Conservation (phyloP, 345 rosid genomes). For the Hevea brasiliensis region DNA sequence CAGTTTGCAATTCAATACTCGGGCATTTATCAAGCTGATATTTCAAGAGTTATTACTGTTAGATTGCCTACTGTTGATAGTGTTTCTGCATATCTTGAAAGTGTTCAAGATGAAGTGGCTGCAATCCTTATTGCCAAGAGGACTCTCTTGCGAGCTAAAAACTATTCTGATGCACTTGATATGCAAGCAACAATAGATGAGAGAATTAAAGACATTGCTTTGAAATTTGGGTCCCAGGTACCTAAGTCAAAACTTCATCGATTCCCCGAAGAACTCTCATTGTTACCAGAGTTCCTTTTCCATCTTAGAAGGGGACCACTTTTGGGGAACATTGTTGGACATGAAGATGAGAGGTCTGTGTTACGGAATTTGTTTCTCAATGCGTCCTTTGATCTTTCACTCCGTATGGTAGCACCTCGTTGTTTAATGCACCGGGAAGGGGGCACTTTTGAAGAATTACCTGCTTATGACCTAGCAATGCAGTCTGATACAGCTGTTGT, state of each 20-base stretch:
- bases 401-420: constrained; percentile 93
- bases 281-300: constrained; percentile 79
- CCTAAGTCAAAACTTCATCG: constrained; percentile 77
- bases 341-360: constrained; percentile 95
- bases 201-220: constrained; percentile 84
- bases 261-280: constrained; percentile 83
- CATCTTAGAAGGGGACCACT: constrained; percentile 93
- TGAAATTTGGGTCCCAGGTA: constrained; percentile 73
- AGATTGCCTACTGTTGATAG: constrained; percentile 84
- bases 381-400: constrained; percentile 89
- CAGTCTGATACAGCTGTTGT: constrained; percentile 96
- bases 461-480: constrained; percentile 90
- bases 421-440: constrained; percentile 96
- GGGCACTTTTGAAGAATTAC: constrained; percentile 93
- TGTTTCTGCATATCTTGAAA: constrained; percentile 75
- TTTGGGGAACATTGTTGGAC: constrained; percentile 93
- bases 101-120: constrained; percentile 83
- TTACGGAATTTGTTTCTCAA: constrained; percentile 81
- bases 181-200: constrained; percentile 78
- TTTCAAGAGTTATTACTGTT: constrained; percentile 79
- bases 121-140: constrained; percentile 89
- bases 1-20: constrained; percentile 81
- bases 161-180: constrained; percentile 61
- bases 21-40: constrained; percentile 83
- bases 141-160: constrained; percentile 75